Evolutionary conservation across 192 early-diverging fungal species (phyloP).

Genomic region (Phlyctochytrium arcticum): DNA sequence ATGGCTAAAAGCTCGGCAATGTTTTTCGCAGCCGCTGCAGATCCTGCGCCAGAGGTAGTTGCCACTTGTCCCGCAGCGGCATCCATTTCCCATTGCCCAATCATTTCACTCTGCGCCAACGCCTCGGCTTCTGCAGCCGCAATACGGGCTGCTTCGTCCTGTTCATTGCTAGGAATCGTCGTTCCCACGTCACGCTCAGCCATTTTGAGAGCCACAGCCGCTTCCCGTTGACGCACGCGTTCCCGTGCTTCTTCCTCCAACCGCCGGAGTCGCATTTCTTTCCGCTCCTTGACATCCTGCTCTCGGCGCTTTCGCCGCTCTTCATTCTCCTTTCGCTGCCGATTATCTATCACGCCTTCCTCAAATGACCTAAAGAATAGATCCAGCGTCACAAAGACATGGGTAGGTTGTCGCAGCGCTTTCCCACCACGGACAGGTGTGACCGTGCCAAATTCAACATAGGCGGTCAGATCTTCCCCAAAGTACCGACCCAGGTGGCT

Average conservation of each 20-base stretch:
- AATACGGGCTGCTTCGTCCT: not conserved
- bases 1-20: too few species aligned
- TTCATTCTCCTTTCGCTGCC: constrained; percentile 35
- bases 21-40: too few species aligned
- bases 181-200: too few species aligned
- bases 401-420: constrained; percentile 26
- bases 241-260: not conserved
- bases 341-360: constrained; percentile 36
- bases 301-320: constrained; percentile 22
- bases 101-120: not conserved
- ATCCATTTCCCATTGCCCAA: not conserved
- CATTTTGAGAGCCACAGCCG: too few species aligned
- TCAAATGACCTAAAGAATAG: constrained; percentile 42
- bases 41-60: too few species aligned
- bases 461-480: constrained; percentile 46
- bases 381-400: constrained; percentile 40
- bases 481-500: constrained; percentile 36
- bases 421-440: not conserved
- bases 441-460: constrained; percentile 10
- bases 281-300: constrained; percentile 15
- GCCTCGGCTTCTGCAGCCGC: not conserved
- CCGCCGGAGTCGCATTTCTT: constrained; percentile 21
- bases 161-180: too few species aligned
- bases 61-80: not conserved
- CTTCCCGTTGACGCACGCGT: too few species aligned